Evolutionary conservation across 768 basidiomycete species (phyloP), one percentile per base, ranked within the genome.

Genomic region (Rhodotorula graminis): DNA sequence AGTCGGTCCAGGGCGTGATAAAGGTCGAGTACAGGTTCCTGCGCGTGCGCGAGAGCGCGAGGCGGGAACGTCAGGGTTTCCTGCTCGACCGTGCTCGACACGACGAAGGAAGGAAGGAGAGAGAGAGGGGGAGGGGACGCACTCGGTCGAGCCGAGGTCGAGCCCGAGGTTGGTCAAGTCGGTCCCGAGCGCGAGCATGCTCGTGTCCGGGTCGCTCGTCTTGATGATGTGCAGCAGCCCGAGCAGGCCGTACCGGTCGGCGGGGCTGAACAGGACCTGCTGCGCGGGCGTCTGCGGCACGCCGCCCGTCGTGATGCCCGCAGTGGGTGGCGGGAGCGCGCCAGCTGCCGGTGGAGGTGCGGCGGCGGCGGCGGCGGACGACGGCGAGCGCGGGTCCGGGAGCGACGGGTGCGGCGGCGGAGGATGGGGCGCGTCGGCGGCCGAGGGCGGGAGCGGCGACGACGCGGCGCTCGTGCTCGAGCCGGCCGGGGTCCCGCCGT

Each of bases 1-100:
- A 88, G 81, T 95, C 93, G 73, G 91, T 88, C 93, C 93, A 98
- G 40, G 94, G 94, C 69, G 95, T 94, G 79, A 95, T 91, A 83
- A 98, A 94, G 40, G 90, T 90, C 71, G 92, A 74, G 55, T 71
- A 70, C 29, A 79, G 70, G 73, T 75, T 79, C 12, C 74, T 77
- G 74, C 29, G 33, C 55, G 44, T n/a, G 37, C n/a, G 50, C 18
- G 19, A 37, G 5, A 9, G 9, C 37, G 37, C 37, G 37, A 37
- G 37, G 37, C 37, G 37, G 37, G 37, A 12, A 14, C 44, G 44
- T 46, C 44, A 46, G 44, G 6, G 44, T 14, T 9, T 37, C 5
- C 37, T 37, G 37, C 37, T 37, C 37, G 37, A 9, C 52, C 66
- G 12, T 37, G 31, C n/a, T 25, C 23, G 29, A 29, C 16, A 2